phyloP scores from a whole-genome alignment of 352 stramenopile genomes.

The Pythium plurisporium region DNA sequence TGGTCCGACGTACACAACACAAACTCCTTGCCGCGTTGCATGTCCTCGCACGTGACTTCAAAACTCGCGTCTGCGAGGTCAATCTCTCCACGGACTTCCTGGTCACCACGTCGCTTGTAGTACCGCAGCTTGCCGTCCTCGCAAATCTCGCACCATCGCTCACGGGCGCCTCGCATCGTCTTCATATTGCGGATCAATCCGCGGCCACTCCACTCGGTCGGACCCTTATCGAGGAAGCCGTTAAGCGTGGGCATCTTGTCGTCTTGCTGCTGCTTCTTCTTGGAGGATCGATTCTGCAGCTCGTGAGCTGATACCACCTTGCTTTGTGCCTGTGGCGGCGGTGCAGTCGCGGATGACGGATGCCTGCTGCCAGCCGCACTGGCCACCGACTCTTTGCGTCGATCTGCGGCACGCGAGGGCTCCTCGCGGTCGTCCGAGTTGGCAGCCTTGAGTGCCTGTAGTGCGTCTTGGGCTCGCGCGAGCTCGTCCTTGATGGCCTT shows the following conservation, averaged over 20 bases:
- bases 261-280: constrained; percentile 26
- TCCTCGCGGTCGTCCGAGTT: constrained; percentile 1
- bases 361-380: not conserved
- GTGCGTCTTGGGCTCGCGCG: constrained; percentile 56
- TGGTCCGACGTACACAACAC: constrained; percentile 76
- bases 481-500: constrained; percentile 80
- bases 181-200: constrained; percentile 83
- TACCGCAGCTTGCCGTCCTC: constrained; percentile 72
- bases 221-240: constrained; percentile 81
- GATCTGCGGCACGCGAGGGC: constrained; percentile 8
- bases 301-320: constrained; percentile 9
- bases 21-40: constrained; percentile 71
- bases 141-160: constrained; percentile 83
- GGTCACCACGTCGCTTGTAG: constrained; percentile 83
- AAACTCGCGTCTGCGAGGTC: constrained; percentile 73
- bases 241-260: constrained; percentile 65
- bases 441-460: constrained; percentile 52
- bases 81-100: constrained; percentile 78
- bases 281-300: not conserved
- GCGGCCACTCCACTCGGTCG: constrained; percentile 78
- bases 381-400: constrained; percentile 9
- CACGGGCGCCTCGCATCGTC: constrained; percentile 76
- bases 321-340: not conserved
- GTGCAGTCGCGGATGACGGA: not conserved
- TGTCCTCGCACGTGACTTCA: constrained; percentile 79